Percentiles rank a stretch among this genome's conserved stretches.
Conservation (phyloP, 2,329 filamentous ascomycete species). For the Fusarium piperis region DNA sequence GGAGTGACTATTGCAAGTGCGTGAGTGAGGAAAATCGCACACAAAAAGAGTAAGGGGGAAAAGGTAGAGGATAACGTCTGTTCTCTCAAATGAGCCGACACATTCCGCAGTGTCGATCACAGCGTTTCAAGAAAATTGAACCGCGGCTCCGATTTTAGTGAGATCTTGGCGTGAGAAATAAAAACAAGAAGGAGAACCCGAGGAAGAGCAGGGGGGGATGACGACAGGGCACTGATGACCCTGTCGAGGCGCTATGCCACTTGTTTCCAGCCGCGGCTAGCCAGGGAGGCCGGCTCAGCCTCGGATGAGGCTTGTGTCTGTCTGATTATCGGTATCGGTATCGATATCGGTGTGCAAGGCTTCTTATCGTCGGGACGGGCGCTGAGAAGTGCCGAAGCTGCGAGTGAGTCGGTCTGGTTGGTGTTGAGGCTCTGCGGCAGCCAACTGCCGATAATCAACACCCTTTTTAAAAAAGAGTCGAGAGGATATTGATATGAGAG, state of each 20-base stretch:
- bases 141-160: background rate
- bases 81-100: background rate
- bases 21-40: background rate
- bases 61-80: background rate
- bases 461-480: background rate
- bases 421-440: constrained; percentile 35
- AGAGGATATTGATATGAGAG: background rate
- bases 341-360: background rate
- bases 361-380: constrained; percentile 23
- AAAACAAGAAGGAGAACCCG: background rate
- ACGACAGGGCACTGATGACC: background rate
- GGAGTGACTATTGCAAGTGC: background rate
- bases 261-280: background rate
- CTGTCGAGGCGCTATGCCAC: background rate
- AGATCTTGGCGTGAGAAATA: background rate
- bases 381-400: constrained; percentile 15
- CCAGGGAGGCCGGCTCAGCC: background rate
- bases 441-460: constrained; percentile 24
- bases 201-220: background rate
- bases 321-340: background rate
- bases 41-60: background rate
- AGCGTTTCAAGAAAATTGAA: background rate
- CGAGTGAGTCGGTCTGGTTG: background rate
- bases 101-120: background rate
- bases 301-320: background rate